Evolutionary conservation across 2,329 filamentous ascomycete genomes (phyloP).

Genomic region (Ophiognomonia clavigignenti-juglandacearum): DNA sequence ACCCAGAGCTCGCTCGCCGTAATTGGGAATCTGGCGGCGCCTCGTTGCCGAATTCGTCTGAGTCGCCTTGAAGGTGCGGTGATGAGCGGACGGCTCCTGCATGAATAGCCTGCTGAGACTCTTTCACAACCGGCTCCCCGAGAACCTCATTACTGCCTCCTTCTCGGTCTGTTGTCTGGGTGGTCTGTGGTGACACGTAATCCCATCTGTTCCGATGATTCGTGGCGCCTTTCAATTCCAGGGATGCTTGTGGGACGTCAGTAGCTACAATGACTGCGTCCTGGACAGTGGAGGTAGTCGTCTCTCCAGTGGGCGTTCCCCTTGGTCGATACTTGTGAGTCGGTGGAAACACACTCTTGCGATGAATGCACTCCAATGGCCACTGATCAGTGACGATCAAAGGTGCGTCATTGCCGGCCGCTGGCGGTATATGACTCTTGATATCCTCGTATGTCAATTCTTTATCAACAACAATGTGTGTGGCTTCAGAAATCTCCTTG

Average conservation of each 20-base stretch:
- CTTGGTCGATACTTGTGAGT: constrained; percentile 55
- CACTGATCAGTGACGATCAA: constrained; percentile 65
- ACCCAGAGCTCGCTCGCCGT: not conserved
- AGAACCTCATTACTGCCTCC: not conserved
- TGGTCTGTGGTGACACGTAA: constrained; percentile 32
- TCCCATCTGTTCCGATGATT: constrained; percentile 33
- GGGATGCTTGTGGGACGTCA: constrained; percentile 28
- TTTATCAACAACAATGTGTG: constrained; percentile 77
- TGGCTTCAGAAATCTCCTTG: constrained; percentile 54
- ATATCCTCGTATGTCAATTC: constrained; percentile 60
- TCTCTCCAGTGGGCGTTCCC: constrained; percentile 36
- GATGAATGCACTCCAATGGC: constrained; percentile 62
- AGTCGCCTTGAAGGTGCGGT: not conserved
- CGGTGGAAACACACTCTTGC: constrained; percentile 47
- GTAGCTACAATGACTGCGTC: constrained; percentile 16
- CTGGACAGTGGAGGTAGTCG: constrained; percentile 12
- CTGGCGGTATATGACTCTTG: constrained; percentile 44
- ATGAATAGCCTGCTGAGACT: not conserved
- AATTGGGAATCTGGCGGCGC: not conserved
- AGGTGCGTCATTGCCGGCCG: constrained; percentile 23
- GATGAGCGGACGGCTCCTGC: not conserved
- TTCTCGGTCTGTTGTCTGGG: constrained; percentile 17
- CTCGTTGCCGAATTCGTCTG: constrained; percentile 1
- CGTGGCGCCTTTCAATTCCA: constrained; percentile 44
- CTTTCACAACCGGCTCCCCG: not conserved